These are phyloP conservation scores for Fusarium temperatum DNA, from an alignment of 2,329 filamentous ascomycete species.

Conservation along the genomic window DNA sequence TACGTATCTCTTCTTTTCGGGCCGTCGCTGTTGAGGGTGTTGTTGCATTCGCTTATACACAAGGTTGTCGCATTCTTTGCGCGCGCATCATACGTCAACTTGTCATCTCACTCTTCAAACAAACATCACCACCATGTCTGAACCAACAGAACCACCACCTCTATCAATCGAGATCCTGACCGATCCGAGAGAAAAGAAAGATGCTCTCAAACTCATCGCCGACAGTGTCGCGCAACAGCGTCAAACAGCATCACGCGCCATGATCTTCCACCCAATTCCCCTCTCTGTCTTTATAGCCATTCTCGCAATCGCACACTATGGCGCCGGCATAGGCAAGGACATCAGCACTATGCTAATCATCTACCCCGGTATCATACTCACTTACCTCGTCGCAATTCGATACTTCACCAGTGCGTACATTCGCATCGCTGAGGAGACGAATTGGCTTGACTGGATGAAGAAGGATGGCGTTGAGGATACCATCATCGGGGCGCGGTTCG, in stretches of 20 bases:
- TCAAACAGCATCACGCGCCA: constrained; percentile 68
- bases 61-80: neutral
- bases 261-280: constrained; percentile 70
- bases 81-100: neutral
- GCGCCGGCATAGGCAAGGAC: constrained; percentile 56
- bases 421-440: constrained; percentile 67
- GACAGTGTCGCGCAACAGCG: constrained; percentile 87
- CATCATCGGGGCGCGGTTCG: constrained; percentile 71
- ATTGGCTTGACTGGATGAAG: constrained; percentile 67
- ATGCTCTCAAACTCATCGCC: constrained; percentile 76
- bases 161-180: constrained; percentile 67
- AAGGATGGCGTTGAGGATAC: constrained; percentile 57
- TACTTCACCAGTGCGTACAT: constrained; percentile 71
- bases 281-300: constrained; percentile 56
- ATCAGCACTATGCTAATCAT: constrained; percentile 64
- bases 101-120: neutral
- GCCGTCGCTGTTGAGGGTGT: neutral
- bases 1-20: neutral
- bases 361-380: constrained; percentile 68
- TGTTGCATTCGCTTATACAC: neutral
- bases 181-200: constrained; percentile 65
- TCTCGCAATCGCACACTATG: constrained; percentile 52
- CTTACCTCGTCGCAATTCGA: constrained; percentile 68
- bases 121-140: constrained; percentile 4
- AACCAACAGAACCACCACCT: constrained; percentile 58